Percentiles rank a stretch among this genome's conserved stretches.
These are phyloP conservation scores for Solanum dulcamara DNA, from an alignment of 257 asterid genomes.

Conservation along the genomic window DNA sequence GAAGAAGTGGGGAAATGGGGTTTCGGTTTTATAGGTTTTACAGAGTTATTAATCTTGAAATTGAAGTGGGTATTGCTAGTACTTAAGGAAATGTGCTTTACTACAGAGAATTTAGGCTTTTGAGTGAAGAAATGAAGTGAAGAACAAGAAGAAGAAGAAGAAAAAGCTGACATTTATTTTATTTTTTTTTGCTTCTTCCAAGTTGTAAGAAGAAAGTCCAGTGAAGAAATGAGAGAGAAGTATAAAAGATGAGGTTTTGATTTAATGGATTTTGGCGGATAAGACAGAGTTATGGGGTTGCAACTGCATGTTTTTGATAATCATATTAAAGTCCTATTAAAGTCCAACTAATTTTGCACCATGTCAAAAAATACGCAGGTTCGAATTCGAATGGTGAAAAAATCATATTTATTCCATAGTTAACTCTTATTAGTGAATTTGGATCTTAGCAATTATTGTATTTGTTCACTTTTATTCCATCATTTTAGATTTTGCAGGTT, in stretches of 20 bases:
- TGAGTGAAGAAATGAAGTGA: not conserved
- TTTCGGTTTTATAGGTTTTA: conserved; percentile 4
- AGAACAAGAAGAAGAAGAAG: conserved; percentile 7
- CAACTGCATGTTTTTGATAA: too few relatives aligned
- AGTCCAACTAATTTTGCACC: too few relatives aligned
- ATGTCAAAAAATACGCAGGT: too few relatives aligned
- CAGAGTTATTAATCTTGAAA: conserved; percentile 6
- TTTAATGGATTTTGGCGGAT: not conserved
- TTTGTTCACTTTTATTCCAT: too few relatives aligned
- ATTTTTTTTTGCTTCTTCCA: not conserved
- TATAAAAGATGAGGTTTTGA: not conserved
- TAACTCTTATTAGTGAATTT: too few relatives aligned
- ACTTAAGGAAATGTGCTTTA: conserved; percentile 7
- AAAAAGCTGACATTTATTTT: conserved; percentile 51
- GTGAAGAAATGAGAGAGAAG: not conserved
- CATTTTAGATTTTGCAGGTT: too few relatives aligned
- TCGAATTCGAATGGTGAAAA: too few relatives aligned
- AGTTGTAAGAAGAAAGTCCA: not conserved
- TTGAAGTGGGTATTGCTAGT: conserved; percentile 10
- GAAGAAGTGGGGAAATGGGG: conserved; percentile 14
- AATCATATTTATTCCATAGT: too few relatives aligned
- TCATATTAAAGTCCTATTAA: too few relatives aligned
- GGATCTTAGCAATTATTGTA: too few relatives aligned
- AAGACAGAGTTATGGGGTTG: too few relatives aligned
- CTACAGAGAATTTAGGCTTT: not conserved